Evolutionary conservation across 2,329 filamentous ascomycete genomes (phyloP), one percentile per base, ranked within the genome.

Genomic region (Phyllosticta citribraziliensis): DNA sequence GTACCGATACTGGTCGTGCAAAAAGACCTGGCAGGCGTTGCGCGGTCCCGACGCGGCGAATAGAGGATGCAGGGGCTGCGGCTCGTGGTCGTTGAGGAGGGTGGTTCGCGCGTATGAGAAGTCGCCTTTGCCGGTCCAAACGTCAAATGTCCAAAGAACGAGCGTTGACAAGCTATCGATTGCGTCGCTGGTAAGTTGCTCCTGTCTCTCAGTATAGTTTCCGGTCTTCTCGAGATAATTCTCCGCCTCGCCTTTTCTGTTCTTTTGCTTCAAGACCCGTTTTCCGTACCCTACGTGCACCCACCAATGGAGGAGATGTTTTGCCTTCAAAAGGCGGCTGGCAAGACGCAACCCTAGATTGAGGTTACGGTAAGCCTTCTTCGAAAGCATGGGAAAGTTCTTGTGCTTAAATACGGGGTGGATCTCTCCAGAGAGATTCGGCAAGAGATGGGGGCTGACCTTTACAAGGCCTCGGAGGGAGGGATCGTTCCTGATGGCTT

Each of bases 251-350:
- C 27, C 27, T 30, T 30, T 30, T 6, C 9, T 10, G 27, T 6
- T 30, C 27, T 30, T 30, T 50, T 33, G 19, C 22, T 10, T 8
- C 47, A 33, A 20, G 52, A 19, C 14, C 24, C 35, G 17, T n/a
- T 8, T 33, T 30, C 33, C 30, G 55, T 50, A 60, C 5, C 53
- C 50, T 11, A 57, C 54, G n/a, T 63, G 58, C 3, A 61, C 30
- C 54, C 55, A 63, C 61, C 61, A 63, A 19, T 57, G 25, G 17
- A 63, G 54, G 19, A 63, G 19, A 5, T 27, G 14, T 2, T 57
- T 54, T 17, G n/a, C 50, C 9, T 54, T 33, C 19, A 63, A 19
- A n/a, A 60, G 55, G 1, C 35, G n/a, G 14, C 57, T 57, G 22
- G 61, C 61, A 2, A 63, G 50, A 19, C 47, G 56, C 11, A 63